These are phyloP conservation scores for Endocarpon pusillum DNA, from an alignment of 495 filamentous ascomycete genomes.

Conservation along the genomic window DNA sequence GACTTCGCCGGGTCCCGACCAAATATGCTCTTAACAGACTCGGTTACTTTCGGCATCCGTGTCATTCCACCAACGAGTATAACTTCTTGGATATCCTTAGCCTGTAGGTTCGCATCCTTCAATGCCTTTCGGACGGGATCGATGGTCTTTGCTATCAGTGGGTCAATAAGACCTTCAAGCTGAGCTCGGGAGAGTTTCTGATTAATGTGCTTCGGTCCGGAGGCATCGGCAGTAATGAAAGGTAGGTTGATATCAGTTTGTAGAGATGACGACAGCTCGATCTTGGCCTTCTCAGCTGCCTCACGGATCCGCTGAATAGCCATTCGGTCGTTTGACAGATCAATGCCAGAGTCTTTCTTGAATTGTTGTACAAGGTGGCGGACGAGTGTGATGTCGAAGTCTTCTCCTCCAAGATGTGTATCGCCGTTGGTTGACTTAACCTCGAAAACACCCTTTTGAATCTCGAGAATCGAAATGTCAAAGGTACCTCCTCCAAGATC, in stretches of 20 bases:
- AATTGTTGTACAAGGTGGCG: conserved; percentile 89
- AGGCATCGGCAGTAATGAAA: conserved; percentile 93
- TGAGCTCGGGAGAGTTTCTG: conserved; percentile 81
- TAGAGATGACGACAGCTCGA: conserved; percentile 88
- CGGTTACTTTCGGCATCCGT: conserved; percentile 97
- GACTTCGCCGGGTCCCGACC: conserved; percentile 97
- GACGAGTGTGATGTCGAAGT: conserved; percentile 93
- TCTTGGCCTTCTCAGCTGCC: conserved; percentile 99
- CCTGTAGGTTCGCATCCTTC: conserved; percentile 87
- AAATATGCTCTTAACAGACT: conserved; percentile 95
- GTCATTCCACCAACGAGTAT: conserved; percentile 99
- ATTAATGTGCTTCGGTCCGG: conserved; percentile 96
- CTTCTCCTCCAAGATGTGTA: conserved; percentile 93
- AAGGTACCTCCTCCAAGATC: conserved; percentile 98
- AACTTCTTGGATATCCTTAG: conserved; percentile 95
- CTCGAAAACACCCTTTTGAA: conserved; percentile 95
- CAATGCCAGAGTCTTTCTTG: conserved; percentile 88
- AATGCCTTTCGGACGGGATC: conserved; percentile 94
- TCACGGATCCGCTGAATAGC: conserved; percentile 98
- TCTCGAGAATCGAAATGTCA: conserved; percentile 94
- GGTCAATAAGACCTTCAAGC: conserved; percentile 85
- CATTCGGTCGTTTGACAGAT: conserved; percentile 89
- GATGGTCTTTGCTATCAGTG: conserved; percentile 67
- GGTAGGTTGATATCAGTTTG: conserved; percentile 98
- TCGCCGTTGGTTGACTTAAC: conserved; percentile 99